phyloP scores from a whole-genome alignment of 805 yeast genomes.

The Candida broadrunensis region DNA sequence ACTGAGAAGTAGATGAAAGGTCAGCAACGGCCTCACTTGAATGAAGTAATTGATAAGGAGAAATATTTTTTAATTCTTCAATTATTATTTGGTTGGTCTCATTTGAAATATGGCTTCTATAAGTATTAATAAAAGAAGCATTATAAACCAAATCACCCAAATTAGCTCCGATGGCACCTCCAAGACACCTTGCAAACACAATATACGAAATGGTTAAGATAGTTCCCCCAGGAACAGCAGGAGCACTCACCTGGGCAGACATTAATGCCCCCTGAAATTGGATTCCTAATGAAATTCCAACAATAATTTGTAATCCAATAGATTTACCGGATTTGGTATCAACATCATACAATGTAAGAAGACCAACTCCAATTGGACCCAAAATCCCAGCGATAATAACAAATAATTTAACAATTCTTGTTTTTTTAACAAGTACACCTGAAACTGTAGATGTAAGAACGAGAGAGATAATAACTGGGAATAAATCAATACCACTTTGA shows the following conservation, averaged over 20 bases:
- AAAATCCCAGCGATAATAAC: slow-evolving; percentile 26
- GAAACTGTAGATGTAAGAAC: slow-evolving; percentile 26
- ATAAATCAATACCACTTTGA: slow-evolving; percentile 34
- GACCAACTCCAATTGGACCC: slow-evolving; percentile 34
- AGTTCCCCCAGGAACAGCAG: slow-evolving; percentile 33
- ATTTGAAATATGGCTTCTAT: slow-evolving; percentile 18
- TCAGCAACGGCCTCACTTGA: slow-evolving; percentile 23
- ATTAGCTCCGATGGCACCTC: slow-evolving; percentile 30
- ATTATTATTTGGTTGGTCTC: slow-evolving; percentile 16
- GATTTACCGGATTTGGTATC: slow-evolving; percentile 18
- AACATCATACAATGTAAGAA: slow-evolving; percentile 23
- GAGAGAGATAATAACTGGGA: slow-evolving; percentile 33
- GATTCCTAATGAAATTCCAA: slow-evolving; percentile 35
- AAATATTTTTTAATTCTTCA: slow-evolving; percentile 24
- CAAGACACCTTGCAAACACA: slow-evolving; percentile 28
- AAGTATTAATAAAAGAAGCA: slow-evolving; percentile 13
- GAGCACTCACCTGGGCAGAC: slow-evolving; percentile 35
- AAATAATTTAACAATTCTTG: slow-evolving; percentile 27
- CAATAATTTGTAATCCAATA: slow-evolving; percentile 31
- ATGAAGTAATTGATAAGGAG: slow-evolving; percentile 17
- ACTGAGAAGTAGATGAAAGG: slow-evolving; percentile 20
- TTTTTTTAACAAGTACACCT: slow-evolving; percentile 27
- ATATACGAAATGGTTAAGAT: slow-evolving; percentile 31
- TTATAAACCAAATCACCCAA: slow-evolving; percentile 29
- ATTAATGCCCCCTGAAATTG: slow-evolving; percentile 34